phyloP scores from a whole-genome alignment of 2,329 filamentous ascomycete genomes.

The Hirsutella thompsonii region DNA sequence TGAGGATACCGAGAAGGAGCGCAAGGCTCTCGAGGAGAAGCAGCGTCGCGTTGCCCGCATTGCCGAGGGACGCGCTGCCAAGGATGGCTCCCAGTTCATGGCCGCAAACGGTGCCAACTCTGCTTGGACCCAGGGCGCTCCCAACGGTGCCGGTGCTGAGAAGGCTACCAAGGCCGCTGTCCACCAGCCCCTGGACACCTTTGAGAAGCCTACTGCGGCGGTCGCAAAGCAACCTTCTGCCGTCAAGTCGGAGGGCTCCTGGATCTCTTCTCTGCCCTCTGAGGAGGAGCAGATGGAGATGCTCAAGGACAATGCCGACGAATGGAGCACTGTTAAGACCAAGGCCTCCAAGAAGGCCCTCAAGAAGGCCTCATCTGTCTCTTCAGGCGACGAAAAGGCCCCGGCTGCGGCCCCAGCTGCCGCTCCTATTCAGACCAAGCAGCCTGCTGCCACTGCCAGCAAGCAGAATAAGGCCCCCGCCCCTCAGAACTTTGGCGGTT shows the following conservation, averaged over 20 bases:
- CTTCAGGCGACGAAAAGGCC: constrained; percentile 21
- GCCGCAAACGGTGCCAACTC: constrained; percentile 29
- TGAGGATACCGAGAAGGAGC: constrained; percentile 66
- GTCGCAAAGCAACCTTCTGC: constrained; percentile 17
- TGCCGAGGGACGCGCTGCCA: constrained; percentile 69
- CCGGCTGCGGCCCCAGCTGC: constrained; percentile 14
- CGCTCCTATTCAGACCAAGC: constrained; percentile 18
- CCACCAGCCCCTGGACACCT: constrained; percentile 44
- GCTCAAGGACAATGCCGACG: constrained; percentile 34
- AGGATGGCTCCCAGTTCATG: constrained; percentile 58
- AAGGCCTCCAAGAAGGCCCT: constrained; percentile 29
- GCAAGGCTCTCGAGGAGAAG: constrained; percentile 65
- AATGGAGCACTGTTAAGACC: constrained; percentile 48
- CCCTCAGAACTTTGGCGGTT: constrained; percentile 26
- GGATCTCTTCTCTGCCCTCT: constrained; percentile 40
- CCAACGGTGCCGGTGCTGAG: constrained; percentile 16
- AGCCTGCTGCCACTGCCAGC: constrained; percentile 12
- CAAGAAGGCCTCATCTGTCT: constrained; percentile 20
- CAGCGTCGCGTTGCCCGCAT: constrained; percentile 73
- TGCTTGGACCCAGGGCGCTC: constrained; percentile 27
- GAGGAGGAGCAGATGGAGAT: constrained; percentile 51
- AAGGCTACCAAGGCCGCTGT: constrained; percentile 20
- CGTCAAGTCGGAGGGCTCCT: constrained; percentile 24
- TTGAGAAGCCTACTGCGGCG: constrained; percentile 24
- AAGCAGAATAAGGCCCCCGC: constrained; percentile 17